These are phyloP conservation scores for Trichoderma sp. DNA, from an alignment of 2,329 filamentous ascomycete genomes.

Conservation along the genomic window DNA sequence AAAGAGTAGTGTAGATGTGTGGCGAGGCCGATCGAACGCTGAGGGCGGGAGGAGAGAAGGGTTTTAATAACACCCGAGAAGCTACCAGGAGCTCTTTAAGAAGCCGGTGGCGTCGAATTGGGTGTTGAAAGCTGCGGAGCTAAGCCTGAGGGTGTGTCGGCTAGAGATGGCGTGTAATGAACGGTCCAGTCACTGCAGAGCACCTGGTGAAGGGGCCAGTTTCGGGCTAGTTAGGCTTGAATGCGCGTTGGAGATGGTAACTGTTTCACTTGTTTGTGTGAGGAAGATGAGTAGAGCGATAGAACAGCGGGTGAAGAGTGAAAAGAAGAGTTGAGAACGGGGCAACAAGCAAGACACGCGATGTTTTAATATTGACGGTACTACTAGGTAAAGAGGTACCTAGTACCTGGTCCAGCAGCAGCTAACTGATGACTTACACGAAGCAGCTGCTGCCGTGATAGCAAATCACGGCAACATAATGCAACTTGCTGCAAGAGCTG, in stretches of 20 bases:
- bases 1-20: not conserved
- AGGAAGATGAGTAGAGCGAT: not conserved
- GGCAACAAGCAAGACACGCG: not conserved
- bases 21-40: not conserved
- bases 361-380: constrained; percentile 5
- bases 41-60: not conserved
- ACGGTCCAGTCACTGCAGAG: constrained; percentile 15
- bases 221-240: constrained; percentile 17
- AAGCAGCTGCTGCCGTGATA: not conserved
- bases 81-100: not conserved
- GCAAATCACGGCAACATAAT: not conserved
- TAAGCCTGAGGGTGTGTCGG: constrained; percentile 5
- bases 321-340: not conserved
- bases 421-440: not conserved
- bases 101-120: constrained; percentile 13
- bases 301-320: not conserved
- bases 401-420: not conserved
- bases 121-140: constrained; percentile 8
- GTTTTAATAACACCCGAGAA: constrained; percentile 2
- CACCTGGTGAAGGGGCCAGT: not conserved
- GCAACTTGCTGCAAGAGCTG: not conserved
- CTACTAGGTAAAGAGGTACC: too few species aligned
- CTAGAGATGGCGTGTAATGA: constrained; percentile 13
- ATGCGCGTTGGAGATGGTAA: not conserved
- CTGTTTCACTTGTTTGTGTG: not conserved